Evolutionary conservation across 257 asterid species (phyloP), one percentile per base, ranked within the genome.

Genomic region (Forsythia suspensa): DNA sequence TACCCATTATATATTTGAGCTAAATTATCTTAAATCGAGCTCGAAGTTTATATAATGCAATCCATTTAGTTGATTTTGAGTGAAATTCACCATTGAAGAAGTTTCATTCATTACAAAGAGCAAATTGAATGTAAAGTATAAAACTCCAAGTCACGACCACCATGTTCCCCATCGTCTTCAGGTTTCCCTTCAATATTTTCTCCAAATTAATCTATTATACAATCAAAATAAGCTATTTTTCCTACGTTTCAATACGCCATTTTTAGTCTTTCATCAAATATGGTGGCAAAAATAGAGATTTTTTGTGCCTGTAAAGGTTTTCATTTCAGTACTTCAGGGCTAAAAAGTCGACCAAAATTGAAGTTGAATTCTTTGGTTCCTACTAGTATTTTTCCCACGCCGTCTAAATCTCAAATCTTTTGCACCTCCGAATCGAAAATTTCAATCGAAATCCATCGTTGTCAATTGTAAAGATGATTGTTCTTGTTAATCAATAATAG

Each of bases 311-410:
- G 76, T 78, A 83, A 70, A 80, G 72, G 59, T 41, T 77, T 73
- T 83, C 86, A 1, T 86, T 80, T 72, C 80, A 85, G 80, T 80
- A 80, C 76, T 77, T 85, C 34, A 37, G 81, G 12, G 84, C 80
- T 42, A 51, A 76, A 20, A 63, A 68, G 8, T 71, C 74, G n/a
- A 77, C 12, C 13, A 65, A 63, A 5, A 69, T 61, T 8, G 74
- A 73, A 24, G 67, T 52, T 68, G 82, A 63, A 20, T 66, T 73
- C 34, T 80, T 80, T 71, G 70, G 39, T 18, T 63, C 39, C 70
- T 10, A 4, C 40, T 63, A 18, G 70, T 63, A 63, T 63, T 29
- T 10, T 40, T 63, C 24, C 70, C 29, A 63, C 40, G 18, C 38
- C 40, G 40, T 39, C 18, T 63, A 24, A 29, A 63, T 10, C 40